Evolutionary conservation across 805 yeast genomes (phyloP), one percentile per base, ranked within the genome.

Genomic region (Isabelozyma rhagii): DNA sequence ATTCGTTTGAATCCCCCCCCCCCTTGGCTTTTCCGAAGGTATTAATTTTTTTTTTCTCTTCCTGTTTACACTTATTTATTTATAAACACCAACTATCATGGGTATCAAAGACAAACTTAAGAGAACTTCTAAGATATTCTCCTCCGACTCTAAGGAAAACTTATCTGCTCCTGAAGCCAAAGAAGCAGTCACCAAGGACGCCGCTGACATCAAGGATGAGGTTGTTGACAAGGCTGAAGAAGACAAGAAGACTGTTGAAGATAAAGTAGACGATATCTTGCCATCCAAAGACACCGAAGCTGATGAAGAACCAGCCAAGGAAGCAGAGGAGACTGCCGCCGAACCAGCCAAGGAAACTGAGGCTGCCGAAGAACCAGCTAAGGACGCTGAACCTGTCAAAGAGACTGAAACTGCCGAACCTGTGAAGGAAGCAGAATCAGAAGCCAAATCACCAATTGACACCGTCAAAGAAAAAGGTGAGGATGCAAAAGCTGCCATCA

Each of bases 81-180:
- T 39, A 10, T 9, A 15, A 11, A 14, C 13, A 39, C 41, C 8
- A 29, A 18, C 40, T 2, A 57, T 25, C 50, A 69, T 69, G 74
- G 71, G 71, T 55, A 64, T 69, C 50, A 68, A 68, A 55, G 71
- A 69, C 52, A 69, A 55, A 59, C 67, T 69, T 47, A 69, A 64
- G 62, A 69, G 75, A 65, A 69, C 68, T 21, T 69, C 74, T 38
- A 68, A 61, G 59, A 63, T 67, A 49, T 69, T 69, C 56, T 49
- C 56, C 42, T 55, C 57, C 38, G 68, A 68, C 43, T 55, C 60
- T 8, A 63, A 65, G 55, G 66, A 66, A 49, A 51, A 54, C 11
- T 56, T 60, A 34, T 13, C 45, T 15, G 25, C 17, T n/a, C 11
- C 25, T 4, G 44, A 41, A 10, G 14, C 14, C 17, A 27, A 41